Evolutionary conservation across 1,284 basidiomycete genomes (phyloP), one percentile per base, ranked within the genome.

Genomic region (Boletus semigastroideus): DNA sequence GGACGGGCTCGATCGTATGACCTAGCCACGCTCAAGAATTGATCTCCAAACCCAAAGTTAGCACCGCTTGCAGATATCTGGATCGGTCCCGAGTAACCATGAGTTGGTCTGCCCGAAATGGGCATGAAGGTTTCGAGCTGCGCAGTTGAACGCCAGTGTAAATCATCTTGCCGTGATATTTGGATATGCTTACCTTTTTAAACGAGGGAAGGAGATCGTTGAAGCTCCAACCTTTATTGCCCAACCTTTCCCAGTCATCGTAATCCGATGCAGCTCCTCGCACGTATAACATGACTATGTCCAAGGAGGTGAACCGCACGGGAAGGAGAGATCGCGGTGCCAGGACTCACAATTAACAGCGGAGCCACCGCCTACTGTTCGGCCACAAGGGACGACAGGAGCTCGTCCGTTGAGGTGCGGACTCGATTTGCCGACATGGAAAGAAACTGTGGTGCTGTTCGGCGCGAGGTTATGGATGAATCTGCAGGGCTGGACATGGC

Each of bases 221-320:
- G 22, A 59, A 78, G 13, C 78, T 72, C 83, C 82, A 84, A 2
- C 82, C 82, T 16, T 71, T 64, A 55, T 84, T 83, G 0, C 72
- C 70, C 22, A 79, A 65, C 2, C 68, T 56, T 52, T 76, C 74
- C 82, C 82, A 83, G 46, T 76, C 79, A 45, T 83, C 78, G 49
- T 77, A 84, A 59, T 84, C 82, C 1, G 82, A 82, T 5, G 78
- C 74, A 13, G 76, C 67, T 0, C 77, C 76, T 10, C 83, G 76
- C 8, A 73, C 78, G 51, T 84, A 84, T 63, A 78, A 71, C 52
- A 74, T 69, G 58, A 80, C 82, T 84, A 47, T 5, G 33, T n/a
- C 1, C 17, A 42, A 38, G 31, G 22, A 11, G 6, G 20, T 25
- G 25, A 3, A n/a, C 12, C 6, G 5, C 4, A 1, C 9, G n/a